Base-by-base conservation (phyloP, 169 alveolate species). In the Prorocentrum cordatum region DNA sequence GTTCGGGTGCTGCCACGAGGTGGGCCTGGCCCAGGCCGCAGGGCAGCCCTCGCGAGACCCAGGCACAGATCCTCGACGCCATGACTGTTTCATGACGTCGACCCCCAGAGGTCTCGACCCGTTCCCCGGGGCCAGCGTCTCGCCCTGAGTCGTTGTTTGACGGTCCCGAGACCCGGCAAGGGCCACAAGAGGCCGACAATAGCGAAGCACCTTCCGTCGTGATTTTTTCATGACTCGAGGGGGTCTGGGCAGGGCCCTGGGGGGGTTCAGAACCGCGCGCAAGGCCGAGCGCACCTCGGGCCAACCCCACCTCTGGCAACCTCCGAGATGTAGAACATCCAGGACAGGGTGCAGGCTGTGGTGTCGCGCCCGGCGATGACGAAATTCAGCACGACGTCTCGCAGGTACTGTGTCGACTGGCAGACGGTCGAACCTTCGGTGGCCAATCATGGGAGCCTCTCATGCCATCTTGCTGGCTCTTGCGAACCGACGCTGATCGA, bases 281-380 rank as follows among this genome's bases (percentile, higher is more conserved):
- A 39, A 39, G 7, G 50, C 14, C 14, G 22, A 39, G 14, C 50
- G 7, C 14, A 14, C 50, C 7, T 39, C 14, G 50, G 22, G 50
- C 67, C 35, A 33, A 79, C 59, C 38, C 38, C 89, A n/a, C n/a
- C n/a, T n/a, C n/a, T n/a, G n/a, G n/a, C n/a, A n/a, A n/a, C n/a
- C n/a, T n/a, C n/a, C n/a, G n/a, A n/a, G n/a, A n/a, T n/a, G 29
- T 27, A 79, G 47, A 79, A 36, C 77, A 79, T 59, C 89, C 89
- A 79, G 7, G 89, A 79, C 75, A 79, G 27, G 16, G 26, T 14
- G 39, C 89, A 79, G 5, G 89, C 89, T 3, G 89, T 79, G 16
- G 89, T 79, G 67, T 79, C 89, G 22, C 89, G 39, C 2, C 89
- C 89, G 7, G 89, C 89, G 38, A 79, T 61, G 89, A 79, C 29